Base-by-base conservation (phyloP, 179 eudicot species). In the Vitellaria paradoxa region DNA sequence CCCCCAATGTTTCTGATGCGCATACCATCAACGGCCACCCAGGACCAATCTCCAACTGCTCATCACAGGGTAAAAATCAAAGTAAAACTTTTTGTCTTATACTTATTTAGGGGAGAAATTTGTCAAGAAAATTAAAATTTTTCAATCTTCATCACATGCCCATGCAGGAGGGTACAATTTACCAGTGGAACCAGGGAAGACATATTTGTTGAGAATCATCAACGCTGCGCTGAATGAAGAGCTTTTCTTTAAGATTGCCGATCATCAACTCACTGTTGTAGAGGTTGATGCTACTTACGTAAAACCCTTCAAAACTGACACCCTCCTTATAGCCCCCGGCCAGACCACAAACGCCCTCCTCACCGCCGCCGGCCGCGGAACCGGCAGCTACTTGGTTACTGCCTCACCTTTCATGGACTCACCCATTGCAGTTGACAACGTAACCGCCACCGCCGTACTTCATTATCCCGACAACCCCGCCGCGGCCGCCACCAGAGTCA, bases 1-100 rank as follows among this genome's bases (percentile, higher is more conserved):
- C 86, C 5, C 86, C 86, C 13, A 81, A 84, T 70, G 86, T 84
- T 66, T 83, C 86, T 0, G 83, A 83, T 77, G 86, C 83, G 47
- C 77, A 83, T 60, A 83, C 83, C 15, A 84, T 84, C 77, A 84
- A 84, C 72, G 86, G 86, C 20, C 74, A 74, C 65, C 84, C 86
- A 4, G 84, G 86, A 14, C 77, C 84, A 20, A 50, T 65, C 59
- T 65, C 84, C 21, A 75, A 21, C 72, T 84, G 86, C 57, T 68
- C 45, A 7, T 61, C 81, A 20, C 62, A 80, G 42, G 79, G 86
- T 84, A 70, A 30, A 30, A 30, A 30, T 30, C 37, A 30, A 30
- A 30, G 37, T 30, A 30, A 30, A 30, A 30, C 37, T 30, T 30
- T 30, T 30, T 30, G 37, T 30, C 37, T 30, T 30, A 30, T 30